phyloP scores from a whole-genome alignment of 2,329 filamentous ascomycete species.

The Diaporthe sp. region DNA sequence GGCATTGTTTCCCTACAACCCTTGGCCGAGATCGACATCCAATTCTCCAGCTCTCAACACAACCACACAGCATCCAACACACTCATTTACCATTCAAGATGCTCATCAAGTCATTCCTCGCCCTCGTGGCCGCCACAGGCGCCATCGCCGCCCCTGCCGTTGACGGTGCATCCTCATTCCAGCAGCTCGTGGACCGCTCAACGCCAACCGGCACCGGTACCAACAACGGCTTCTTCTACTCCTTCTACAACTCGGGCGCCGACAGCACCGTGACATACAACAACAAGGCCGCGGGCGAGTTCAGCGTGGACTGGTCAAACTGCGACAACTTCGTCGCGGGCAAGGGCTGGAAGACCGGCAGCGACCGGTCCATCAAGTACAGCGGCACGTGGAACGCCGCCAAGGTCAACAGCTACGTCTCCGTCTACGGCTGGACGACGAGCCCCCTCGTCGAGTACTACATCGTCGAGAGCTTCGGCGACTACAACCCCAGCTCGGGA shows the following conservation, averaged over 20 bases:
- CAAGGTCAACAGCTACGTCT: constrained; percentile 49
- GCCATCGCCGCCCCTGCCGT: constrained; percentile 19
- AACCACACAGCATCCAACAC: neutral
- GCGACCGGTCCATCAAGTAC: constrained; percentile 46
- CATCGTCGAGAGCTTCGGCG: constrained; percentile 47
- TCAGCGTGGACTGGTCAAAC: constrained; percentile 58
- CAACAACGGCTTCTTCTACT: constrained; percentile 60
- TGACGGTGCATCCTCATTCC: neutral
- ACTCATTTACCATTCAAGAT: constrained; percentile 11
- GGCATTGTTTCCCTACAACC: neutral
- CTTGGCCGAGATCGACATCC: neutral
- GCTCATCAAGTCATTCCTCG: constrained; percentile 25
- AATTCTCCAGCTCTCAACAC: neutral
- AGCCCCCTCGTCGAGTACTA: constrained; percentile 51
- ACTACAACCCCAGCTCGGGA: constrained; percentile 42
- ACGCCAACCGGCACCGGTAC: constrained; percentile 52
- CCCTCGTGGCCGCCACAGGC: constrained; percentile 24
- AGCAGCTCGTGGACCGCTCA: constrained; percentile 16
- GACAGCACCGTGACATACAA: constrained; percentile 55
- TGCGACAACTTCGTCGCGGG: constrained; percentile 68
- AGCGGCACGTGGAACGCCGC: constrained; percentile 49
- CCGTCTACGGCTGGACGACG: constrained; percentile 52
- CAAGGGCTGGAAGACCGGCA: constrained; percentile 70
- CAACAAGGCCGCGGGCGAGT: constrained; percentile 57
- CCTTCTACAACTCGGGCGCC: constrained; percentile 59